Percentiles rank a stretch among this genome's conserved stretches.
Conservation (phyloP, 2,329 filamentous ascomycete genomes). For the Thelonectria olida region DNA sequence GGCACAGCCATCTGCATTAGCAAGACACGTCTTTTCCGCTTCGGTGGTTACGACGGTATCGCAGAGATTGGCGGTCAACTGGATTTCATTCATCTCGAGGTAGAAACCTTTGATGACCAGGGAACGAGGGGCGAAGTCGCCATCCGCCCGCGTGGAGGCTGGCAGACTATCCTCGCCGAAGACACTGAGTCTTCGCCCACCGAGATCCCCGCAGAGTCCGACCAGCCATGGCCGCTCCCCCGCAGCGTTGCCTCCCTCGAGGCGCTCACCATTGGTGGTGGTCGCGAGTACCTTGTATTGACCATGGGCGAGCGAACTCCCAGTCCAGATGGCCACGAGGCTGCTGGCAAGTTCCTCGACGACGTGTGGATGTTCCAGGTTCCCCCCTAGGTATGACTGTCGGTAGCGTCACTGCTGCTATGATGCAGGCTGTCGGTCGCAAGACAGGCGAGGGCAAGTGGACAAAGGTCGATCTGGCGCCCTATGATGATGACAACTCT, state of each 20-base stretch:
- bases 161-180: constrained; percentile 61
- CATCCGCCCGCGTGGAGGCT: constrained; percentile 60
- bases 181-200: constrained; percentile 44
- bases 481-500: constrained; percentile 63
- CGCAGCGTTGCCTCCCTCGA: constrained; percentile 65
- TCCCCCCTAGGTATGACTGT: constrained; percentile 63
- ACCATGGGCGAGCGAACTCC: constrained; percentile 66
- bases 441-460: constrained; percentile 68
- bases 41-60: constrained; percentile 81
- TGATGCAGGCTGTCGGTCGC: constrained; percentile 61
- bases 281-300: constrained; percentile 70
- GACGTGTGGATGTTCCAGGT: constrained; percentile 74
- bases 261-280: constrained; percentile 65
- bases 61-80: constrained; percentile 75
- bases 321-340: constrained; percentile 58
- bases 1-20: constrained; percentile 74
- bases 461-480: constrained; percentile 57
- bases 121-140: constrained; percentile 58
- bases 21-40: constrained; percentile 75
- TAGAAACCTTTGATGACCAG: constrained; percentile 65
- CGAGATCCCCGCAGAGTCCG: constrained; percentile 46
- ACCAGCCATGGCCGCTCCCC: constrained; percentile 58
- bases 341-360: constrained; percentile 62
- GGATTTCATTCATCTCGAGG: constrained; percentile 69
- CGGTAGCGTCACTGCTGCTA: constrained; percentile 65